phyloP scores from a whole-genome alignment of 331 rosid genomes.

The Malus hybrid region DNA sequence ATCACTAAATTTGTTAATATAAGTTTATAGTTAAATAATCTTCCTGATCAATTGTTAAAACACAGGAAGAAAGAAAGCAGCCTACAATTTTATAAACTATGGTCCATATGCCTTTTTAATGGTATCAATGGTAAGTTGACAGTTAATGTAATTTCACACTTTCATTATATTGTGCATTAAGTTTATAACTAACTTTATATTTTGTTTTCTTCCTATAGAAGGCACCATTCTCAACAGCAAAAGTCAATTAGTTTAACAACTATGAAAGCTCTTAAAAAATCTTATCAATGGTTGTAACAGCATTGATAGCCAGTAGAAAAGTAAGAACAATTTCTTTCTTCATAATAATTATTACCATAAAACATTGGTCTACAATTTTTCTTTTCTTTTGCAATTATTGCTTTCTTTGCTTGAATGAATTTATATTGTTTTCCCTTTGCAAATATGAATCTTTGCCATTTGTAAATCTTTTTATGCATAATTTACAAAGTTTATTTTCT shows the following conservation, averaged over 20 bases:
- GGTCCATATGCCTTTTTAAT: slow-evolving; percentile 78
- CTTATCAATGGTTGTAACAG: too few species aligned
- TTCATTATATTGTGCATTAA: slow-evolving; percentile 1
- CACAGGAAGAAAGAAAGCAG: slow-evolving; percentile 91
- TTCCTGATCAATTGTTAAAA: slow-evolving; percentile 57
- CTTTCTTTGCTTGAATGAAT: too few species aligned
- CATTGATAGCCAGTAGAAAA: too few species aligned
- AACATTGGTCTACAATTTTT: too few species aligned
- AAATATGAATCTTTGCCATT: too few species aligned
- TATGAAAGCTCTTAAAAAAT: slow-evolving; percentile 44
- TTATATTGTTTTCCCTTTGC: too few species aligned
- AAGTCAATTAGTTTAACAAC: slow-evolving; percentile 60
- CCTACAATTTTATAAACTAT: slow-evolving; percentile 84
- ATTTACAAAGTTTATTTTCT: too few species aligned
- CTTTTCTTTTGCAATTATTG: too few species aligned
- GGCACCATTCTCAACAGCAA: slow-evolving; percentile 84
- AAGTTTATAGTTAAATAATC: slow-evolving; percentile 35
- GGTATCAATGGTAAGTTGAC: slow-evolving; percentile 84
- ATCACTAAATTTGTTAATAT: background rate
- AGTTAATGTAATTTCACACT: background rate
- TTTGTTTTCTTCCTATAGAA: too few species aligned
- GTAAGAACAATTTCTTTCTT: too few species aligned
- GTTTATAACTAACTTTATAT: slow-evolving; percentile 16
- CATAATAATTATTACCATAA: too few species aligned
- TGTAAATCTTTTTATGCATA: too few species aligned